Conservation (phyloP, 768 basidiomycete genomes). For the Dendrothele bispora region DNA sequence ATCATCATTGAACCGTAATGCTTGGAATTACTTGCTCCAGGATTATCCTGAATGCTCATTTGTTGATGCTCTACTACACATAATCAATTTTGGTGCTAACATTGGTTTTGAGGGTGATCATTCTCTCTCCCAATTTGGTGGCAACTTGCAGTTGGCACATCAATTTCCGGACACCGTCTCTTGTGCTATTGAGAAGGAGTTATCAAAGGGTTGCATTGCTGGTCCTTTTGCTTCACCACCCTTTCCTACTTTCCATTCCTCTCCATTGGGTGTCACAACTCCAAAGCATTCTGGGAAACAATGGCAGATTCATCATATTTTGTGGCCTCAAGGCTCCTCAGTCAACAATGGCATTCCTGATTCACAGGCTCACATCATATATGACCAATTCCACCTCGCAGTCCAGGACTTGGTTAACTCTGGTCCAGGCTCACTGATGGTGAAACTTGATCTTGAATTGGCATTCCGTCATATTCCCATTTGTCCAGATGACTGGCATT, state of each 20-base stretch:
- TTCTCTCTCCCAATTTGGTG: conserved; percentile 4
- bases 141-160: conserved; percentile 24
- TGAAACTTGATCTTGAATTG: conserved; percentile 34
- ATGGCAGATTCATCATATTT: conserved; percentile 26
- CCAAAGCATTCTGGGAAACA: conserved; percentile 22
- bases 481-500: conserved; percentile 25
- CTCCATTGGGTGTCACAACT: conserved; percentile 23
- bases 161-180: conserved; percentile 6
- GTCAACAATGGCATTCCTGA: conserved; percentile 33
- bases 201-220: conserved; percentile 11
- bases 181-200: conserved; percentile 1
- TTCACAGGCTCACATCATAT: conserved; percentile 5
- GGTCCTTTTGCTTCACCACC: conserved; percentile 22
- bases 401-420: conserved; percentile 20
- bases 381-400: conserved; percentile 26
- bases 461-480: conserved; percentile 38
- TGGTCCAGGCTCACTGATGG: conserved; percentile 27
- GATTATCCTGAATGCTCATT: conserved; percentile 19
- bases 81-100: conserved; percentile 25
- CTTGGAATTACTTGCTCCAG: conserved; percentile 10
- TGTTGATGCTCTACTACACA: conserved; percentile 22
- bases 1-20: conserved; percentile 6
- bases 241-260: conserved; percentile 17
- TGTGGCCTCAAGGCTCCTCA: conserved; percentile 23
- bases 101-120: conserved; percentile 23